phyloP scores from a whole-genome alignment of 1,139 yeast species.

The Debaryomyces robertsiae region DNA sequence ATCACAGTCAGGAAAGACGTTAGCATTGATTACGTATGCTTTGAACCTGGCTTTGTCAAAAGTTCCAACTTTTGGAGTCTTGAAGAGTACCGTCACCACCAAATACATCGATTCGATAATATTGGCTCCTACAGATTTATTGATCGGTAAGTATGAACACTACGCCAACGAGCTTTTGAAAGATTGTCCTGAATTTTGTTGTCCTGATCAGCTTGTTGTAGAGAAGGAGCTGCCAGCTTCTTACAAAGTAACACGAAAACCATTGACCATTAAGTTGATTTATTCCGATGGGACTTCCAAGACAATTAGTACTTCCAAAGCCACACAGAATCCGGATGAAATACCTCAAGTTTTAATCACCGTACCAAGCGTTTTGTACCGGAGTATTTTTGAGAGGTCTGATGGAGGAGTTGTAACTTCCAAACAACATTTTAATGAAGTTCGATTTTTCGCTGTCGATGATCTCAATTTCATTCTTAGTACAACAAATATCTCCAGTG shows the following conservation, averaged over 20 bases:
- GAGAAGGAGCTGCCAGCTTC: slow-evolving; percentile 10
- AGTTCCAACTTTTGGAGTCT: slow-evolving; percentile 23
- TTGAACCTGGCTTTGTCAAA: slow-evolving; percentile 25
- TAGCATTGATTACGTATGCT: slow-evolving; percentile 26
- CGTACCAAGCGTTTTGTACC: slow-evolving; percentile 20
- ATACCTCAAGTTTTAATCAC: slow-evolving; percentile 29
- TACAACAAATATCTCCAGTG: slow-evolving; percentile 16
- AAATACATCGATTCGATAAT: slow-evolving; percentile 24
- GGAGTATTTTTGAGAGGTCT: slow-evolving; percentile 9
- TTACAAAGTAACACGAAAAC: slow-evolving; percentile 22
- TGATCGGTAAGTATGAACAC: slow-evolving; percentile 24
- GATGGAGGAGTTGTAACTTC: slow-evolving; percentile 2
- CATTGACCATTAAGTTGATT: slow-evolving; percentile 24
- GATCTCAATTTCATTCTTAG: slow-evolving; percentile 23
- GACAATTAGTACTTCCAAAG: slow-evolving; percentile 2
- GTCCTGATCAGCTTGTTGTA: slow-evolving; percentile 23
- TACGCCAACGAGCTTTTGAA: slow-evolving; percentile 17
- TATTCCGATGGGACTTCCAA: slow-evolving; percentile 6
- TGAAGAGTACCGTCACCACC: slow-evolving; percentile 11
- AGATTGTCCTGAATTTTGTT: slow-evolving; percentile 27
- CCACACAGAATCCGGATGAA: slow-evolving; percentile 7
- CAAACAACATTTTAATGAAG: slow-evolving; percentile 14
- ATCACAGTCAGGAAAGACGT: slow-evolving; percentile 28
- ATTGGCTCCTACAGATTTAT: slow-evolving; percentile 31
- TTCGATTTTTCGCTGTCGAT: slow-evolving; percentile 27